These are phyloP conservation scores for Fistulifera solaris DNA, from an alignment of 108 stramenopile genomes.

Conservation along the genomic window DNA sequence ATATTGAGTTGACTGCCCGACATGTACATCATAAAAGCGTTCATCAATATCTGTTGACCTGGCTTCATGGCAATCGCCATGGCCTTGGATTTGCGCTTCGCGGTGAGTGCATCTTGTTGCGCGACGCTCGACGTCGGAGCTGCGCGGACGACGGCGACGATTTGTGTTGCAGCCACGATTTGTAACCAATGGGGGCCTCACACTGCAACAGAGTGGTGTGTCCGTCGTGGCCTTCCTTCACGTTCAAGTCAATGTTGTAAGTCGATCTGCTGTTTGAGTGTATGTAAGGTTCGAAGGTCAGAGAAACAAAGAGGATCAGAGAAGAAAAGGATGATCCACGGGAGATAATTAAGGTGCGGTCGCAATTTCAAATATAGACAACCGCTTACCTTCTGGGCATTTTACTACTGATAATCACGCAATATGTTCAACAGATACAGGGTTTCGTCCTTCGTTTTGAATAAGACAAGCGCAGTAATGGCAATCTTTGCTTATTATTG, in stretches of 20 bases:
- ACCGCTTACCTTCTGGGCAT: too few species aligned
- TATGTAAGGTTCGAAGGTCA: too few species aligned
- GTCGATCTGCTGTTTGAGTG: background rate
- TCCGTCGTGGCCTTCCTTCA: slow-evolving; percentile 33
- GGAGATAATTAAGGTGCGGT: too few species aligned
- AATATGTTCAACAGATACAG: too few species aligned
- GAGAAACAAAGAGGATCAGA: too few species aligned
- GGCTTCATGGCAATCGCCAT: slow-evolving; percentile 84
- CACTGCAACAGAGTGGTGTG: slow-evolving; percentile 15
- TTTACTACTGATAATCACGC: too few species aligned
- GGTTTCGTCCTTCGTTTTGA: too few species aligned
- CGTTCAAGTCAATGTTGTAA: slow-evolving; percentile 26
- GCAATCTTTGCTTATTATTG: too few species aligned
- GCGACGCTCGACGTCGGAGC: slow-evolving; percentile 1
- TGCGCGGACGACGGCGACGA: slow-evolving; percentile 4
- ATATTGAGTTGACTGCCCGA: slow-evolving; percentile 86
- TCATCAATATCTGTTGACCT: slow-evolving; percentile 83
- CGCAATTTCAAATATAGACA: too few species aligned
- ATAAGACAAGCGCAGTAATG: too few species aligned
- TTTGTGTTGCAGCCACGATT: slow-evolving; percentile 10
- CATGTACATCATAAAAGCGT: slow-evolving; percentile 97
- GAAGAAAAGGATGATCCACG: too few species aligned
- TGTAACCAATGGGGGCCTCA: slow-evolving; percentile 15
- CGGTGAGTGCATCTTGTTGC: slow-evolving; percentile 36
- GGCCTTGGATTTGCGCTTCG: slow-evolving; percentile 58